Conservation (phyloP, 2,329 filamentous ascomycete genomes). For the Fusarium sp. region DNA sequence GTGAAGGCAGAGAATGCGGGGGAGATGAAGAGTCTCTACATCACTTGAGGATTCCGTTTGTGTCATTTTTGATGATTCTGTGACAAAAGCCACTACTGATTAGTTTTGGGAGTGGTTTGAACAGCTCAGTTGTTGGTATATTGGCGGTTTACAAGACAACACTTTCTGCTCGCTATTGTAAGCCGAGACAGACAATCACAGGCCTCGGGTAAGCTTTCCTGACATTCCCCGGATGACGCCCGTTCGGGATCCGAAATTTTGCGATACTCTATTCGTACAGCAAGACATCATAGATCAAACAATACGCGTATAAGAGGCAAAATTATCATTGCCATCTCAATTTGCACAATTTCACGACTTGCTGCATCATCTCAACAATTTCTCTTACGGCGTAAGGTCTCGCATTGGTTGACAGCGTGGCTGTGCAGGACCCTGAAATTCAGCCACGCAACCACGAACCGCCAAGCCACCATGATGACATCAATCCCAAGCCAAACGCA, state of each 20-base stretch:
- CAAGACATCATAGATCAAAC: not conserved
- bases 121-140: not conserved
- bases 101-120: not conserved
- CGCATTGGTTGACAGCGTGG: conserved; percentile 25
- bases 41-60: conserved; percentile 21
- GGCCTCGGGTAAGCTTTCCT: conserved; percentile 24
- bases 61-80: conserved; percentile 20
- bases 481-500: conserved; percentile 23
- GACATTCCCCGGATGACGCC: conserved; percentile 9
- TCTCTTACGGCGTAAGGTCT: not conserved
- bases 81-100: not conserved
- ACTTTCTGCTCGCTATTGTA: conserved; percentile 1
- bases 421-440: conserved; percentile 33
- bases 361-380: conserved; percentile 1
- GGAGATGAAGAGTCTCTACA: conserved; percentile 51
- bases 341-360: conserved; percentile 5
- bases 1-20: conserved; percentile 83
- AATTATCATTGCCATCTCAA: not conserved
- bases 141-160: not conserved
- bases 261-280: not conserved
- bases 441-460: conserved; percentile 32
- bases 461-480: conserved; percentile 43
- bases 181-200: not conserved
- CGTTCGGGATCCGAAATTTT: conserved; percentile 25
- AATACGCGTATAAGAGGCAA: too few species aligned